Conservation (phyloP, 2,329 filamentous ascomycete species). For the Trichoderma simmonsii region DNA sequence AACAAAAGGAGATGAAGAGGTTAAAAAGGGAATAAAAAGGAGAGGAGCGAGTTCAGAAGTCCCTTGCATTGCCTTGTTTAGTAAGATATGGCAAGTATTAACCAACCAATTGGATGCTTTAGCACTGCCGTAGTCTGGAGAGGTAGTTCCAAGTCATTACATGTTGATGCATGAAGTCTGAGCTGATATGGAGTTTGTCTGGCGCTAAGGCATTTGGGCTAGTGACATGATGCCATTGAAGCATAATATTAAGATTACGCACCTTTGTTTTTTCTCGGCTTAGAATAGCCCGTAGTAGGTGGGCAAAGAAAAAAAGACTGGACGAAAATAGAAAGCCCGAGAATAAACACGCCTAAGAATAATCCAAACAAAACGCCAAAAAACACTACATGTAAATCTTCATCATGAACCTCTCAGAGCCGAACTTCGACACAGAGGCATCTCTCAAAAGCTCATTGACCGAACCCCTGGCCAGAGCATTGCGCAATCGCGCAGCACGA, state of each 20-base stretch:
- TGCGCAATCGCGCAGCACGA: conserved; percentile 4
- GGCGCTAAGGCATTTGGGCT: not conserved
- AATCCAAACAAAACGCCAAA: not conserved
- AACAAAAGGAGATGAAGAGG: not conserved
- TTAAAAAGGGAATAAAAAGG: not conserved
- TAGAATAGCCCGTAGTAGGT: not conserved
- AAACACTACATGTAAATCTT: not conserved
- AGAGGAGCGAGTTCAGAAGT: not conserved
- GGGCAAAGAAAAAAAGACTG: not conserved
- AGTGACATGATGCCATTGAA: not conserved
- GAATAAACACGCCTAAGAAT: not conserved
- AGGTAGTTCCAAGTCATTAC: not conserved
- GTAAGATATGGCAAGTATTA: not conserved
- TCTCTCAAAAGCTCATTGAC: not conserved
- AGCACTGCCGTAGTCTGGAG: not conserved
- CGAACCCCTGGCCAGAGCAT: not conserved
- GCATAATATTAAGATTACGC: conserved; percentile 16
- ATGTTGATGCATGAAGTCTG: not conserved
- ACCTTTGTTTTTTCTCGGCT: not conserved
- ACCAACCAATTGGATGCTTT: not conserved
- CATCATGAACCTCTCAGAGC: not conserved
- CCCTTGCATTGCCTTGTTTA: not conserved
- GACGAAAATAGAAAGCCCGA: not conserved
- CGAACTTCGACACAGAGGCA: not conserved
- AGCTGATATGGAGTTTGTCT: not conserved